phyloP scores from a whole-genome alignment of 192 early-diverging fungal genomes.

The Geranomyces variabilis region DNA sequence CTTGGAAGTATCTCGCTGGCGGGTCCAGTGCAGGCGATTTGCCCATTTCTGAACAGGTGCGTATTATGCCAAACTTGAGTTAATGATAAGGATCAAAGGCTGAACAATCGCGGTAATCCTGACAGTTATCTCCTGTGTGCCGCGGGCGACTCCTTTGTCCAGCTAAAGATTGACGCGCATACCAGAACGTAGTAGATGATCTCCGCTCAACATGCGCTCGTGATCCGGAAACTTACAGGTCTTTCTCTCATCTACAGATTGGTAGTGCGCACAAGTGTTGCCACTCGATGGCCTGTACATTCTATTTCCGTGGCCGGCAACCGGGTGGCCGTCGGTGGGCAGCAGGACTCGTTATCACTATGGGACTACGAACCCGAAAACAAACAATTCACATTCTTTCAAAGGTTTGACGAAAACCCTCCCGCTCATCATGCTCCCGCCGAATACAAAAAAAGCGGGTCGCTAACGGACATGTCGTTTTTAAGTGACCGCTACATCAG shows the following conservation, averaged over 20 bases:
- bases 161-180: constrained; percentile 52
- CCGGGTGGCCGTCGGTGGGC: constrained; percentile 38
- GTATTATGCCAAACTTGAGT: background rate
- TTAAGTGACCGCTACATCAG: constrained; percentile 20
- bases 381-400: constrained; percentile 42
- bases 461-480: constrained; percentile 8
- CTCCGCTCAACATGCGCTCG: background rate
- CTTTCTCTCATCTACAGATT: no score
- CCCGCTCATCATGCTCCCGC: no score
- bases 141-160: constrained; percentile 41
- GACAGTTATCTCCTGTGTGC: constrained; percentile 50
- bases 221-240: background rate
- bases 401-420: constrained; percentile 40
- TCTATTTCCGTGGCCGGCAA: constrained; percentile 38
- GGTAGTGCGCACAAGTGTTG: constrained; percentile 39
- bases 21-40: constrained; percentile 41
- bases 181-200: constrained; percentile 49
- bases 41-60: constrained; percentile 46
- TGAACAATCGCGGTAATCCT: background rate
- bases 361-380: constrained; percentile 41
- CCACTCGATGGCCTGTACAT: constrained; percentile 44
- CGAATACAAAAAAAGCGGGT: background rate
- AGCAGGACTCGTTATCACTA: constrained; percentile 40
- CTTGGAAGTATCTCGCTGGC: constrained; percentile 42
- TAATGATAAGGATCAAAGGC: background rate